Evolutionary conservation across 1,139 yeast species (phyloP), one percentile per base, ranked within the genome.

Genomic region (Taphrina sp.): DNA sequence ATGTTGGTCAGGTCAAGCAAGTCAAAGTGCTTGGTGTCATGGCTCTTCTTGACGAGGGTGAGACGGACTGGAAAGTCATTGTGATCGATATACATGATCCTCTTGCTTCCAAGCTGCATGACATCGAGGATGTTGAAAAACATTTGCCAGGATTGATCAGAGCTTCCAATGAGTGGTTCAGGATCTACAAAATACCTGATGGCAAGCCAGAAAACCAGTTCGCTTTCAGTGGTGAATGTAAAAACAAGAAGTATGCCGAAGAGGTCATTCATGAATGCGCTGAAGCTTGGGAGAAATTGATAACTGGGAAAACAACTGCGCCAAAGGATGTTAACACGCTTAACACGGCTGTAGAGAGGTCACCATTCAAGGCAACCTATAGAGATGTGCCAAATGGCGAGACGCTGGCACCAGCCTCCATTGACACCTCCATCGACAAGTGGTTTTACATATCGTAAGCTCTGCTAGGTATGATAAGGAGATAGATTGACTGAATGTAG

Each of bases 1-100:
- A 80, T 61, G 77, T 87, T 39, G 94, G 94, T 61, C 84, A 82
- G 70, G 76, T 85, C 64, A 83, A 82, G 74, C 84, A 79, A 69
- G 96, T 89, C 62, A 92, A 92, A 75, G 83, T 92, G 3, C 77
- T 92, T 60, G 98, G 98, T 56, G 87, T 90, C 60, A 77, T 92
- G 78, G 97, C 96, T 4, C 77, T 92, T 66, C 83, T 92, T 61
- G 98, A 92, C 68, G 97, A 90, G 71, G 97, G 96, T 63, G 98
- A 92, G 74, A 79, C 96, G 59, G 98, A 92, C 74, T 92, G 98
- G 98, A 92, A 92, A 75, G 77, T 92, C 61, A 82, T 92, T 64
- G 95, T 81, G 47, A 87, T 92, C 63, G 90, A 89, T 66, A 77
- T 80, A 60, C 76, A 80, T 62, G 97, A 92, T 70, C 90, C 94